Conservation (phyloP, 2,329 filamentous ascomycete species). For the Canariomyces notabilis region DNA sequence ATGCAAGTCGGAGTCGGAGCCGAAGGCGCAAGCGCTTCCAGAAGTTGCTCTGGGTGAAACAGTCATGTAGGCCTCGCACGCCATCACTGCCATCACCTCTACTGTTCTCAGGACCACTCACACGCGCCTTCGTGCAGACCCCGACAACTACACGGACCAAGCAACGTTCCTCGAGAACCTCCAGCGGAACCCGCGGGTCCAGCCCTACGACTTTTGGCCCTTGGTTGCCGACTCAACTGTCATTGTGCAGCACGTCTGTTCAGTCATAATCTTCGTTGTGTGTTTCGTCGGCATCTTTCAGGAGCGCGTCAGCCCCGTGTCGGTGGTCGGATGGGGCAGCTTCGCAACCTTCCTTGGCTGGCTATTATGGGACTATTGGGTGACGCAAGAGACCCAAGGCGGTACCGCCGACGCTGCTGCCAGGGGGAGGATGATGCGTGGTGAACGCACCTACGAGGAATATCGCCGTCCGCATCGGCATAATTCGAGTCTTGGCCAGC, state of each 20-base stretch:
- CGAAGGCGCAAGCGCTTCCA: conserved; percentile 76
- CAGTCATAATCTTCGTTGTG: conserved; percentile 88
- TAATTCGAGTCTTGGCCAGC: conserved; percentile 16
- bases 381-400: conserved; percentile 59
- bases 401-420: conserved; percentile 39
- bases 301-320: conserved; percentile 81
- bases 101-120: neutral
- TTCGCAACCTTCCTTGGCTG: conserved; percentile 80
- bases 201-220: conserved; percentile 97
- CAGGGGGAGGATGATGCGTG: conserved; percentile 34
- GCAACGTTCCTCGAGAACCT: conserved; percentile 94
- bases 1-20: conserved; percentile 56
- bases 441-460: conserved; percentile 24
- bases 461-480: conserved; percentile 20
- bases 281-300: conserved; percentile 90
- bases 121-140: conserved; percentile 49
- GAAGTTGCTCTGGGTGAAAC: conserved; percentile 97
- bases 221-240: conserved; percentile 92
- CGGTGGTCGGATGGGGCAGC: conserved; percentile 80
- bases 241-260: conserved; percentile 94
- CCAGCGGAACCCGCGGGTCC: conserved; percentile 86
- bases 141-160: conserved; percentile 98
- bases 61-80: conserved; percentile 62
- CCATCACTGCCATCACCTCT: neutral
- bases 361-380: conserved; percentile 89